These are phyloP conservation scores for Henckelia pumila DNA, from an alignment of 257 asterid species.

Conservation along the genomic window DNA sequence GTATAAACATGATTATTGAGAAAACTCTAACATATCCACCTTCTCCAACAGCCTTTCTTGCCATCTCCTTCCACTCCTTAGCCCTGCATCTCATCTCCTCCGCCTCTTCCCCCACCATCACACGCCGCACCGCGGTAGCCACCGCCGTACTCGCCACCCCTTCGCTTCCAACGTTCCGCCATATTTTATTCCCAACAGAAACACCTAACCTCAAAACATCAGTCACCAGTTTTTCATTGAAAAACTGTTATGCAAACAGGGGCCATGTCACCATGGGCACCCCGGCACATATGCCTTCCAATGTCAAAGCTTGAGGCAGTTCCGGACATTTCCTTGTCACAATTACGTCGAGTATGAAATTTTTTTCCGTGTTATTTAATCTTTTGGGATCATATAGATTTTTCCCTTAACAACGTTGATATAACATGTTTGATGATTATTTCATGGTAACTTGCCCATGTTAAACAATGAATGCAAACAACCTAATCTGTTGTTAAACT, in stretches of 20 bases:
- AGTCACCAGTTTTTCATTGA: constrained; percentile 26
- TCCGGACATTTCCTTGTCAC: too few relatives aligned
- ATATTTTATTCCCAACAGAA: constrained; percentile 23
- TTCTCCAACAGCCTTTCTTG: not conserved
- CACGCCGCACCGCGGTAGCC: constrained; percentile 10
- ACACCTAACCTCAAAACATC: constrained; percentile 24
- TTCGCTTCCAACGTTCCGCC: not conserved
- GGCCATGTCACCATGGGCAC: constrained; percentile 43
- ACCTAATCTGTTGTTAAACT: too few relatives aligned
- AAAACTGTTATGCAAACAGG: constrained; percentile 31
- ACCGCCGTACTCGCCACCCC: constrained; percentile 11
- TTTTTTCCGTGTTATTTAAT: too few relatives aligned
- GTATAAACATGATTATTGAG: too few relatives aligned
- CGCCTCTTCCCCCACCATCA: constrained; percentile 24
- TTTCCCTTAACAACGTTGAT: too few relatives aligned
- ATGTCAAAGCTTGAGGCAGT: too few relatives aligned
- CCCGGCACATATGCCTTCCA: constrained; percentile 28
- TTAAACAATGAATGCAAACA: too few relatives aligned
- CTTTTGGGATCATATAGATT: too few relatives aligned
- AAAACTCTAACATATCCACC: too few relatives aligned
- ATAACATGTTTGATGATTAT: too few relatives aligned
- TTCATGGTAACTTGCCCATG: too few relatives aligned
- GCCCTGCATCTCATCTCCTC: constrained; percentile 20
- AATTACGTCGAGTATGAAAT: too few relatives aligned
- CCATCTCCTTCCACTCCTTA: not conserved